These are phyloP conservation scores for Phylloporus rhodoxanthus DNA, from an alignment of 768 basidiomycete species.

Conservation along the genomic window DNA sequence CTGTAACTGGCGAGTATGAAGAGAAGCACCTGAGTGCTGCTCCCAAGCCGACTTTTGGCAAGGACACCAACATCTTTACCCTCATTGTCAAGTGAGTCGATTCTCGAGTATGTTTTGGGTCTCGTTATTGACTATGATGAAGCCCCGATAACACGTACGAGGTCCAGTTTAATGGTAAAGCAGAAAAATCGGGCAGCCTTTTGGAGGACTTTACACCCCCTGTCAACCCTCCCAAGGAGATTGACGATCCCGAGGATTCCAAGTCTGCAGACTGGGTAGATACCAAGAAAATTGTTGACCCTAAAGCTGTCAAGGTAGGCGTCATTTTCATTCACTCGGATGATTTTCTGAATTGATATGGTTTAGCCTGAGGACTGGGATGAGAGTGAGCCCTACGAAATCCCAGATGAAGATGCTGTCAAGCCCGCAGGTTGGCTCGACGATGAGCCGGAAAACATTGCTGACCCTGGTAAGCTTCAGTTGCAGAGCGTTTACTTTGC, in stretches of 20 bases:
- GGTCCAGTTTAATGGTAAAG: constrained; percentile 84
- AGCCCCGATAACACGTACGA: constrained; percentile 94
- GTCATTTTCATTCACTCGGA: neutral
- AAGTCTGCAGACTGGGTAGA: constrained; percentile 97
- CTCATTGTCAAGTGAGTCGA: constrained; percentile 77
- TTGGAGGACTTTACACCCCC: constrained; percentile 91
- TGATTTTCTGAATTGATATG: neutral
- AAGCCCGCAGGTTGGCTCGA: constrained; percentile 97
- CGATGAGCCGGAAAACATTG: constrained; percentile 69
- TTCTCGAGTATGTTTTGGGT: neutral
- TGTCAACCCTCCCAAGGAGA: constrained; percentile 90
- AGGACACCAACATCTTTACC: constrained; percentile 91
- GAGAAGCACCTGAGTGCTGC: constrained; percentile 91
- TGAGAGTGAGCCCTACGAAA: constrained; percentile 91
- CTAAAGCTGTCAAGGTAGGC: constrained; percentile 70
- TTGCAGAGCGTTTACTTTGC: neutral
- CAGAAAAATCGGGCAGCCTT: constrained; percentile 71
- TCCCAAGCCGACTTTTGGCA: constrained; percentile 82
- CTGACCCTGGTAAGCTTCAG: constrained; percentile 68
- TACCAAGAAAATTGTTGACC: constrained; percentile 75
- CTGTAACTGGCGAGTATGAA: constrained; percentile 85
- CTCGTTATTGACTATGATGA: constrained; percentile 1
- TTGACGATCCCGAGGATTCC: constrained; percentile 85
- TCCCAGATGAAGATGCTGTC: constrained; percentile 77
- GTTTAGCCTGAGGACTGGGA: constrained; percentile 89